phyloP scores from a whole-genome alignment of 768 basidiomycete species.

The Arthromyces matolae region DNA sequence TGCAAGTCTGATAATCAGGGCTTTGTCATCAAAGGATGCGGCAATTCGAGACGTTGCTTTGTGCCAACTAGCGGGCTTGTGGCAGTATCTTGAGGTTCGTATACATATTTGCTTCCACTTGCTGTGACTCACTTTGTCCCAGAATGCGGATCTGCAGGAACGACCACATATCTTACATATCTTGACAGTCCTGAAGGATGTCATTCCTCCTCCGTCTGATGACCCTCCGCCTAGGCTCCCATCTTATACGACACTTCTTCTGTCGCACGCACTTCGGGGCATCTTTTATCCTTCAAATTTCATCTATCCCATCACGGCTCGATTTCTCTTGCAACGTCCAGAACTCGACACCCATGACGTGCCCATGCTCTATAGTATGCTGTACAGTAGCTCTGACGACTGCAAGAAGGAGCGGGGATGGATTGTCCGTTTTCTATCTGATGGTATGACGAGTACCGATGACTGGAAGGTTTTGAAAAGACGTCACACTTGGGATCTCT shows the following conservation, averaged over 20 bases:
- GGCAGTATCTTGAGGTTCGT: conserved; percentile 61
- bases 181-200: conserved; percentile 60
- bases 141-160: conserved; percentile 74
- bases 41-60: conserved; percentile 58
- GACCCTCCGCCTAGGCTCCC: conserved; percentile 57
- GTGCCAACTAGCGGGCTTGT: conserved; percentile 58
- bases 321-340: conserved; percentile 88
- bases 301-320: conserved; percentile 80
- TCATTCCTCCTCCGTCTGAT: conserved; percentile 39
- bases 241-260: conserved; percentile 73
- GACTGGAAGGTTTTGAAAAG: conserved; percentile 84
- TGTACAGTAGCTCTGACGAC: conserved; percentile 75
- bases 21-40: conserved; percentile 63
- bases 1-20: conserved; percentile 66
- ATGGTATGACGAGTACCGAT: conserved; percentile 68
- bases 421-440: conserved; percentile 80
- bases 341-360: conserved; percentile 78
- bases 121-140: background rate
- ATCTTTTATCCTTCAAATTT: conserved; percentile 87
- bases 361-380: conserved; percentile 85
- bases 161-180: conserved; percentile 69
- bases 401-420: conserved; percentile 89
- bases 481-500: conserved; percentile 84
- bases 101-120: background rate
- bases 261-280: conserved; percentile 76